Percentiles rank a stretch among this genome's conserved stretches.
Conservation (phyloP, 306 rosid genomes). For the Fragaria vesca region DNA sequence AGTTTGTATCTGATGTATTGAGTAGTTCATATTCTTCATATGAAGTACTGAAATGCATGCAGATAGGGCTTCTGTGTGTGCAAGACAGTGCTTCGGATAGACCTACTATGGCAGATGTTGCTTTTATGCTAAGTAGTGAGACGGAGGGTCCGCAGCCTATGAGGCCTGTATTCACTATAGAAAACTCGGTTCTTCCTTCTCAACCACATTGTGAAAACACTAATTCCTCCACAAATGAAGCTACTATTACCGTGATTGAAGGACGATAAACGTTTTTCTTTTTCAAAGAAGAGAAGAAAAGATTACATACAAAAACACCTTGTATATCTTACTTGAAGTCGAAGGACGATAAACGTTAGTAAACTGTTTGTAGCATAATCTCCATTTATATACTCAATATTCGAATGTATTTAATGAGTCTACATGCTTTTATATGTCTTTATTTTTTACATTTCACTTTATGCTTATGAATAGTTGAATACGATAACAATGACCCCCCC, state of each 20-base stretch:
- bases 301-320: too few relatives aligned
- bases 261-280: conserved; percentile 3
- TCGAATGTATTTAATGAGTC: too few relatives aligned
- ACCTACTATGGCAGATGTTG: conserved; percentile 24
- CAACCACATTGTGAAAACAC: background rate
- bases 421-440: too few relatives aligned
- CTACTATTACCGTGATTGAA: background rate
- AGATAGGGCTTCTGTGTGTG: conserved; percentile 25
- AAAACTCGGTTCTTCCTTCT: background rate
- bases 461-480: too few relatives aligned
- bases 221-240: conserved; percentile 16
- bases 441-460: too few relatives aligned
- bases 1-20: conserved; percentile 10
- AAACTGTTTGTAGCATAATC: too few relatives aligned
- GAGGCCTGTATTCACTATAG: conserved; percentile 7
- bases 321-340: too few relatives aligned
- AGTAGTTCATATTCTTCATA: background rate
- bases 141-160: conserved; percentile 19
- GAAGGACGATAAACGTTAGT: too few relatives aligned
- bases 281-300: too few relatives aligned
- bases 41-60: conserved; percentile 19
- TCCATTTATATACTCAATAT: too few relatives aligned
- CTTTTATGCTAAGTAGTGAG: conserved; percentile 16
- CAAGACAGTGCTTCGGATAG: conserved; percentile 24
- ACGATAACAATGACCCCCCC: too few relatives aligned